Base-by-base conservation (phyloP, 495 filamentous ascomycete genomes). In the Penicillium soppii region DNA sequence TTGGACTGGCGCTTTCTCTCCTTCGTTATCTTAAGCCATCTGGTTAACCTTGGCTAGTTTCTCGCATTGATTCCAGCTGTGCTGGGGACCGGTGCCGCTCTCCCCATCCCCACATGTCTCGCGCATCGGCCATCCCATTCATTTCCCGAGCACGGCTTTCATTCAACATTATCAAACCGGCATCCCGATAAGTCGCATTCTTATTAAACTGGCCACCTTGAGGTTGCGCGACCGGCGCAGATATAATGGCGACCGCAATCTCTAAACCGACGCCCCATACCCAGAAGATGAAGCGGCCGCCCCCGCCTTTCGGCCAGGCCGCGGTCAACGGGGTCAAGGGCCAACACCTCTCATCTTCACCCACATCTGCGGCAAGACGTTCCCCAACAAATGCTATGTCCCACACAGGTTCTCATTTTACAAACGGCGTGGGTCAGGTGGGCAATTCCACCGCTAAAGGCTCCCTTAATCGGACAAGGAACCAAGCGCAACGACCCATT, bases 241-340 rank as follows among this genome's bases (percentile, higher is more conserved):
- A 42, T 63, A 66, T 35, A 37, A 81, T 80, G 78, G 76, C 78
- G 22, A 79, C 78, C 41, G 79, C 78, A 32, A 71, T 82, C 36
- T 75, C 78, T 41, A 80, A 79, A 54, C 78, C 79, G 12, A 70
- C 76, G 59, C 73, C 82, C 38, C 78, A 80, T 59, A 67, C 81
- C 49, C 78, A 78, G 58, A 90, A 90, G 67, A 82, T 86, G 58
- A 90, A 90, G 69, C 86, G 87, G 26, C 86, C 87, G 51, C 76
- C 83, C 52, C 84, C 84, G 47, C 84, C 85, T 42, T 80, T 83
- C 36, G 74, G 83, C 42, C 85, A 87, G 59, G 78, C 83, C 41
- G 67, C 71, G 51, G 59, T 72, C 59, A 90, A 88, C 70, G 85
- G 83, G 33, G 78, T 82, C 52, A 79, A 77, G 54, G 69, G 82